A percentile compares a stretch with the other conserved stretches of the same genome.
phyloP scores from a whole-genome alignment of 1,284 basidiomycete genomes.

The Rhodotorula sp. region DNA sequence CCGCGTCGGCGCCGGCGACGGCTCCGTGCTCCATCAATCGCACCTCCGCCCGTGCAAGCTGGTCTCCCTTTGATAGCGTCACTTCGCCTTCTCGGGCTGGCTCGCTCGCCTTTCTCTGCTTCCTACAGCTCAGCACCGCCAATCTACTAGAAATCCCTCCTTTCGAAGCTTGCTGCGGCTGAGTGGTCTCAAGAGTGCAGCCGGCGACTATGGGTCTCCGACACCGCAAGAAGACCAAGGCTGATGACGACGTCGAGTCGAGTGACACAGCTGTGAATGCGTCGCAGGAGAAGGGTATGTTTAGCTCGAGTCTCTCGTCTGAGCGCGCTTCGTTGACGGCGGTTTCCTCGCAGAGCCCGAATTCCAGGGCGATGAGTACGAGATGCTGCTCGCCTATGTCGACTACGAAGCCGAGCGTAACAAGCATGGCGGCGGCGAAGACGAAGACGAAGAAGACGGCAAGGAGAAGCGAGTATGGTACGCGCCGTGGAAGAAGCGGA shows the following conservation, averaged over 20 bases:
- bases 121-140: too few species aligned
- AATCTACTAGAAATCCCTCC: too few species aligned
- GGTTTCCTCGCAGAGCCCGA: constrained; percentile 7
- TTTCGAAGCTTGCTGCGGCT: too few species aligned
- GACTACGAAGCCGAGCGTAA: constrained; percentile 43
- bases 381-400: constrained; percentile 48
- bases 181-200: too few species aligned
- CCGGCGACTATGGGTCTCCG: constrained; percentile 4
- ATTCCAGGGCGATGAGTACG: constrained; percentile 46
- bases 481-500: constrained; percentile 52
- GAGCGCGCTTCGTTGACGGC: too few species aligned
- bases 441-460: constrained; percentile 45
- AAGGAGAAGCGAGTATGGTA: constrained; percentile 48
- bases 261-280: constrained; percentile 1
- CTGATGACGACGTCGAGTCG: constrained; percentile 6
- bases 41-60: too few species aligned
- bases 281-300: not conserved
- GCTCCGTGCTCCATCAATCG: too few species aligned
- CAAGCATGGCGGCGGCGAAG: constrained; percentile 43
- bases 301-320: too few species aligned
- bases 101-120: too few species aligned
- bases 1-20: too few species aligned
- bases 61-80: too few species aligned
- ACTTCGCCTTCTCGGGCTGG: too few species aligned
- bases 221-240: constrained; percentile 5